Evolutionary conservation across 2,329 filamentous ascomycete genomes (phyloP).

Genomic region (Colletotrichum sp.): DNA sequence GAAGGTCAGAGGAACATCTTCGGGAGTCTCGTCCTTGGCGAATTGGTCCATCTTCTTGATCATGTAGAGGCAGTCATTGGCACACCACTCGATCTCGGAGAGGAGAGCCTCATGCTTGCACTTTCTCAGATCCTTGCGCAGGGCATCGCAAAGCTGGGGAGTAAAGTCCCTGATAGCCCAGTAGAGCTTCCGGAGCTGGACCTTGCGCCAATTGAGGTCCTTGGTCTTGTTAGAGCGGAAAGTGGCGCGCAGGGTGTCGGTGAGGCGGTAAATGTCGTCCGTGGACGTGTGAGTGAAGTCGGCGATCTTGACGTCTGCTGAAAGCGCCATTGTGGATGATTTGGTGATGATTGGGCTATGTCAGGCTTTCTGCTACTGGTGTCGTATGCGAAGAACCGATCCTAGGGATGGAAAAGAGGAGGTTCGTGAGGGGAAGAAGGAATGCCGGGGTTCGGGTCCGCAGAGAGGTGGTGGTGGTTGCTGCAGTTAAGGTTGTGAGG

Average conservation of each 20-base stretch:
- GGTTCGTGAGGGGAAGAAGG: conserved; percentile 18
- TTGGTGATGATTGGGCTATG: not conserved
- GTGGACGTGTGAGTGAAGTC: conserved; percentile 67
- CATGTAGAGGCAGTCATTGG: conserved; percentile 82
- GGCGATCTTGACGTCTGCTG: conserved; percentile 40
- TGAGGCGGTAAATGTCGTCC: conserved; percentile 67
- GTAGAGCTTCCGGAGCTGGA: conserved; percentile 92
- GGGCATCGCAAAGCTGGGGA: conserved; percentile 74
- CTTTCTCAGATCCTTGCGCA: conserved; percentile 81
- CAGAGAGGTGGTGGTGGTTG: not conserved
- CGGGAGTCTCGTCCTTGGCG: conserved; percentile 79
- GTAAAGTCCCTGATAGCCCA: conserved; percentile 88
- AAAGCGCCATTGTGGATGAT: conserved; percentile 40
- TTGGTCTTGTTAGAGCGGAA: conserved; percentile 84
- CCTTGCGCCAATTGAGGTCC: conserved; percentile 78
- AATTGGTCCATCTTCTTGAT: conserved; percentile 81
- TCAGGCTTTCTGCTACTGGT: not conserved
- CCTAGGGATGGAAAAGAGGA: not conserved
- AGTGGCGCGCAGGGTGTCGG: conserved; percentile 67
- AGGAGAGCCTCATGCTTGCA: conserved; percentile 75
- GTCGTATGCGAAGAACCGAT: not conserved
- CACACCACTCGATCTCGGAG: conserved; percentile 77
- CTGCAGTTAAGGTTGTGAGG: not conserved
- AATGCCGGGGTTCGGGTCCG: conserved; percentile 7
- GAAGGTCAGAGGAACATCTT: conserved; percentile 72